Base-by-base conservation (phyloP, 306 rosid genomes). In the Senna siamea region DNA sequence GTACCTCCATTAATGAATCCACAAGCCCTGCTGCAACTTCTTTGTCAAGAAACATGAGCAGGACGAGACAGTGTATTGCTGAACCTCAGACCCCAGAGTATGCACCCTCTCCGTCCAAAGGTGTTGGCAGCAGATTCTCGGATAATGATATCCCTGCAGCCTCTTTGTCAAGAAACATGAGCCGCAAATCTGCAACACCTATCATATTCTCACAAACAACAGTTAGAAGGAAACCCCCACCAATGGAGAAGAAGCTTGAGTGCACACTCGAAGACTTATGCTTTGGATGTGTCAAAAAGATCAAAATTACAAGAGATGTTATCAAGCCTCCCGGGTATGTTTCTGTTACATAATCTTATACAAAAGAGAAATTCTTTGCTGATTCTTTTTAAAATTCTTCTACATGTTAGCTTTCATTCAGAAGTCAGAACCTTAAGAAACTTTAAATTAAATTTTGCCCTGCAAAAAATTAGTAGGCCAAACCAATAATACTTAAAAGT, bases 141-240 rank as follows among this genome's bases (percentile, higher is more conserved):
- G 59, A 15, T 55, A 38, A 73, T 1, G 73, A 77, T 41, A 61
- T 32, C 13, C 47, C 64, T 0, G 38, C 72, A 7, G 20, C 79
- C 15, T 28, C 84, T 66, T 43, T 84, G n/a, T 76, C 82, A n/a
- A 82, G 87, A 67, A 70, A 80, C 46, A 28, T 17, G 10, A 82
- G 91, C 60, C 73, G 53, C 43, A 81, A 74, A 52, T 79, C 77
- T 58, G 44, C 79, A 14, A 82, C 86, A 35, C 91, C 93, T 1
- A 84, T 86, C 28, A 81, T 89, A 19, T 86, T 76, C 63, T 89
- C 93, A 6, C 89, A 85, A 51, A 59, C 93, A 18, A 80, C 82
- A 1, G 85, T 76, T 0, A 72, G 72, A 48, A 84, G 61, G 80
- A 84, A 82, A 75, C 88, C 86, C 28, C 58, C 72, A 3, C 85